phyloP scores from a whole-genome alignment of 192 early-diverging fungal genomes.

The Gaertneriomyces semiglobifer region DNA sequence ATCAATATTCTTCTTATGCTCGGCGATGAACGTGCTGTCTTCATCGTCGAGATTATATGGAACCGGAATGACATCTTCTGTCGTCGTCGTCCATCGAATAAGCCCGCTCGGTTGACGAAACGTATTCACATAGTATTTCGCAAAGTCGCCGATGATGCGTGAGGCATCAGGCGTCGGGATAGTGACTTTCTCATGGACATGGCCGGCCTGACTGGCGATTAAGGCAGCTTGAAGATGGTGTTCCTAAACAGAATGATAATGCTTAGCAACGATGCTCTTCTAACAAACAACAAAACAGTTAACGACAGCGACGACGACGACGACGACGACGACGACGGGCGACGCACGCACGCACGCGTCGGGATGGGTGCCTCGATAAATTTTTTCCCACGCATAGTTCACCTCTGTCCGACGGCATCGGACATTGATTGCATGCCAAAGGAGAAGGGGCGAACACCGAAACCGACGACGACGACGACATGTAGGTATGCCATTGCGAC shows the following conservation, averaged over 20 bases:
- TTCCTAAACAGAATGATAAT: slow-evolving; percentile 54
- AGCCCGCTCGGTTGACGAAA: slow-evolving; percentile 74
- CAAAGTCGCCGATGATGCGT: slow-evolving; percentile 60
- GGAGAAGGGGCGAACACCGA: too few species aligned
- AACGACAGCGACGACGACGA: too few species aligned
- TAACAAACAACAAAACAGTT: too few species aligned
- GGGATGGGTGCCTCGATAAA: too few species aligned
- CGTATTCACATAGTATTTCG: slow-evolving; percentile 56
- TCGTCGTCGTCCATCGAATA: slow-evolving; percentile 80
- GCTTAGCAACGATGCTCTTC: too few species aligned
- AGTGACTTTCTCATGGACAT: slow-evolving; percentile 48
- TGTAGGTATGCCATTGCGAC: not conserved
- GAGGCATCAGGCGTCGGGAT: slow-evolving; percentile 96
- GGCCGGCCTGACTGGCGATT: slow-evolving; percentile 62
- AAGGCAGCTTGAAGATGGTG: slow-evolving; percentile 93
- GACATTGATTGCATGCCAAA: too few species aligned
- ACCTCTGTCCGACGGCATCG: too few species aligned
- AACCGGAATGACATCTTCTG: slow-evolving; percentile 84
- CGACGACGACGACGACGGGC: too few species aligned
- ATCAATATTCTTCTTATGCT: slow-evolving; percentile 4
- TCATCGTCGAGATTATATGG: slow-evolving; percentile 87
- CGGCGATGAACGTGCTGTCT: slow-evolving; percentile 70
- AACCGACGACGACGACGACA: too few species aligned
- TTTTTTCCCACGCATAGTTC: too few species aligned
- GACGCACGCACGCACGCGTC: too few species aligned